Evolutionary conservation across 345 rosid species (phyloP).

Genomic region (Linum tenue): DNA sequence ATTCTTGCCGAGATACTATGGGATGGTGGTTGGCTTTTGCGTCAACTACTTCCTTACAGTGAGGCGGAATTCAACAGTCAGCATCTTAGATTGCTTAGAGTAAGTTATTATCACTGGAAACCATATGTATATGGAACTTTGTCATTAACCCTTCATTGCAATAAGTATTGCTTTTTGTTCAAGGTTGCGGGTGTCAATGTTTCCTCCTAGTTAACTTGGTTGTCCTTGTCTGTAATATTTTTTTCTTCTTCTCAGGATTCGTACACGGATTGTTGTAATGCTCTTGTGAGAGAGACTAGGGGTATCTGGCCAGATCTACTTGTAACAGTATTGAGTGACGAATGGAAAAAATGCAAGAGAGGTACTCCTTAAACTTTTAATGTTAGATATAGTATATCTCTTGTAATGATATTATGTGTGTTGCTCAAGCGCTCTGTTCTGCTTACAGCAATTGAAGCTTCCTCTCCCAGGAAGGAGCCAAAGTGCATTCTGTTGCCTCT

Average conservation of each 20-base stretch:
- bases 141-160: neutral
- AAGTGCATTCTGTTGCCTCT: constrained; percentile 60
- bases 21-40: constrained; percentile 99
- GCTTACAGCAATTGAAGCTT: constrained; percentile 74
- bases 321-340: constrained; percentile 55
- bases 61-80: constrained; percentile 71
- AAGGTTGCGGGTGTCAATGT: neutral
- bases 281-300: constrained; percentile 50
- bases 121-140: neutral
- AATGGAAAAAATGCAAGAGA: constrained; percentile 95
- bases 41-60: constrained; percentile 84
- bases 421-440: constrained; percentile 10
- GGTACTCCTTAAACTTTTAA: constrained; percentile 35
- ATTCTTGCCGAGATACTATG: constrained; percentile 86
- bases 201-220: neutral
- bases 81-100: constrained; percentile 68
- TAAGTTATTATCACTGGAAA: constrained; percentile 17
- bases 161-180: neutral
- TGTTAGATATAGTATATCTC: constrained; percentile 9
- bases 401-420: constrained; percentile 12
- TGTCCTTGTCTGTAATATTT: neutral
- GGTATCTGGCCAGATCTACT: constrained; percentile 88
- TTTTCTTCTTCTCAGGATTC: constrained; percentile 46
- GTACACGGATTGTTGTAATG: constrained; percentile 42
- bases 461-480: constrained; percentile 74